phyloP scores from a whole-genome alignment of 228 moss, liverwort and hornwort genomes.

The Sphagnum magellanicum region DNA sequence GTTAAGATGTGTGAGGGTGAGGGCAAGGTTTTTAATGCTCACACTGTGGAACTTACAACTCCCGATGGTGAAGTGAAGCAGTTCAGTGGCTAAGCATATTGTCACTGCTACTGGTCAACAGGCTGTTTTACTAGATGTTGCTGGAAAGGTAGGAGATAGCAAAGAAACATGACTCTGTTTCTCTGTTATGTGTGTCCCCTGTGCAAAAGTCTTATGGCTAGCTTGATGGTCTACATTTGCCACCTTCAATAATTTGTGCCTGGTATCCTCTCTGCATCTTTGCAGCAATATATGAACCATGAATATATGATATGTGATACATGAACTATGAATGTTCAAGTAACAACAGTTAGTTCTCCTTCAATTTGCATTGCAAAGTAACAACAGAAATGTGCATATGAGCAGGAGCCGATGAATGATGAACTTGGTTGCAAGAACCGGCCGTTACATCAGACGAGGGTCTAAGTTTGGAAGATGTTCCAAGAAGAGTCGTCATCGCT shows the following conservation, averaged over 20 bases:
- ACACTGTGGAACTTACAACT: constrained; percentile 69
- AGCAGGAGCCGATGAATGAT: not conserved
- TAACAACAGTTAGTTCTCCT: too few species aligned
- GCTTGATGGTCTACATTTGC: too few species aligned
- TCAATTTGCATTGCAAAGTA: too few species aligned
- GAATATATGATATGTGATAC: too few species aligned
- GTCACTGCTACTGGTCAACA: constrained; percentile 74
- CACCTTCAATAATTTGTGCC: too few species aligned
- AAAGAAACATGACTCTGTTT: not conserved
- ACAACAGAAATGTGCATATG: too few species aligned
- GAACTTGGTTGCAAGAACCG: constrained; percentile 50
- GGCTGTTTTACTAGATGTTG: constrained; percentile 59
- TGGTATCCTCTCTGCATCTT: too few species aligned
- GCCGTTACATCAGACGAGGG: constrained; percentile 81
- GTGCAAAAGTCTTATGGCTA: too few species aligned
- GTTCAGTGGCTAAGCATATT: constrained; percentile 59
- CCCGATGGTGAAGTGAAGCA: constrained; percentile 55
- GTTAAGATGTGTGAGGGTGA: constrained; percentile 78
- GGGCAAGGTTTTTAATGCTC: constrained; percentile 62
- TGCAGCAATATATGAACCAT: too few species aligned
- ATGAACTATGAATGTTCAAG: too few species aligned
- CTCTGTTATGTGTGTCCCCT: not conserved
- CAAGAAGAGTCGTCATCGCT: constrained; percentile 53
- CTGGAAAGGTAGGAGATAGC: constrained; percentile 55
- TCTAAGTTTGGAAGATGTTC: constrained; percentile 77